Evolutionary conservation across 208 protist species (phyloP).

Genomic region (Trypanosoma cruzi): DNA sequence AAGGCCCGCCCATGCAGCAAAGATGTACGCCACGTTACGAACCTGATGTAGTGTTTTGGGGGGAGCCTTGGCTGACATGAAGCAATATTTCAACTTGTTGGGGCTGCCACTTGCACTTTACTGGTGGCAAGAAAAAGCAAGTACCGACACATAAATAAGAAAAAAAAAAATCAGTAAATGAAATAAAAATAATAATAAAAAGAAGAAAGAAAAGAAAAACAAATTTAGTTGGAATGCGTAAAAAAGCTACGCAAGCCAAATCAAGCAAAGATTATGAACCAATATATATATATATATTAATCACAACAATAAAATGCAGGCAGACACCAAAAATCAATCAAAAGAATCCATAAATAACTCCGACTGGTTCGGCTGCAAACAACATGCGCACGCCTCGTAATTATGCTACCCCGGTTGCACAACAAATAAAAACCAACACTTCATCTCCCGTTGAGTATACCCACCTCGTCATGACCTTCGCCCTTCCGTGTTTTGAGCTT

Average conservation of each 20-base stretch:
- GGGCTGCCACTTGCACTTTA: not conserved
- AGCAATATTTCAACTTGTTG: slow-evolving; percentile 30
- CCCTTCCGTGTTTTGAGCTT: not conserved
- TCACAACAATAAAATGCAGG: slow-evolving; percentile 6
- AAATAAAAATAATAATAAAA: slow-evolving; percentile 9
- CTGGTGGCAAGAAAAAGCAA: not conserved
- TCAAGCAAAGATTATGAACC: not conserved
- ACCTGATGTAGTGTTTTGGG: slow-evolving; percentile 90
- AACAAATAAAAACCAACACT: slow-evolving; percentile 17
- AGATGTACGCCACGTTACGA: slow-evolving; percentile 84
- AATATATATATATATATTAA: too few relatives aligned
- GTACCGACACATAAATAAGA: slow-evolving; percentile 2
- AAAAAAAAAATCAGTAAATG: not conserved
- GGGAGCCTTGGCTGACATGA: slow-evolving; percentile 65
- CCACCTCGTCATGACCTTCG: not conserved
- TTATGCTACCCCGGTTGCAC: not conserved
- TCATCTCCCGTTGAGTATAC: too few relatives aligned
- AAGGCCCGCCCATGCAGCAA: slow-evolving; percentile 77
- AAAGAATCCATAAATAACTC: not conserved
- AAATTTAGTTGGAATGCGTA: not conserved
- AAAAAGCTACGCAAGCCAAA: not conserved
- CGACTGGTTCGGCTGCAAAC: not conserved
- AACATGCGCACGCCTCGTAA: not conserved
- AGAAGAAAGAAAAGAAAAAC: not conserved
- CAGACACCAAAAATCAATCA: not conserved